phyloP scores from a whole-genome alignment of 495 filamentous ascomycete species.

The Podospora didyma region DNA sequence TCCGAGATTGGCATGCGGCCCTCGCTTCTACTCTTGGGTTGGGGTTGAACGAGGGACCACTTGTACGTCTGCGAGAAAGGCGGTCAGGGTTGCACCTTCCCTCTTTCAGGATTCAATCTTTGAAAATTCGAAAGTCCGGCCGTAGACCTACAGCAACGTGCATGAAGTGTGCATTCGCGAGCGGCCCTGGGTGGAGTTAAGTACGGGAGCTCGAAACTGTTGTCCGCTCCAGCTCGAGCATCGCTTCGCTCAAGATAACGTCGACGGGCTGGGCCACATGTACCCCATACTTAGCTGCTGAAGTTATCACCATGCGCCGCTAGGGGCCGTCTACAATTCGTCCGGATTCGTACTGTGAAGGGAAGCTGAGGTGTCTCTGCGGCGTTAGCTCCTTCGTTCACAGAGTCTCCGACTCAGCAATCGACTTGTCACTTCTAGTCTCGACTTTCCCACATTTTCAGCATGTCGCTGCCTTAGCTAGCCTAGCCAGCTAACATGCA shows the following conservation, averaged over 20 bases:
- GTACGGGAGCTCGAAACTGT: background rate
- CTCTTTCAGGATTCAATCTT: constrained; percentile 6
- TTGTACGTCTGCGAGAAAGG: constrained; percentile 20
- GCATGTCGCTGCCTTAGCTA: too few relatives aligned
- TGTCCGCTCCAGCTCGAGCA: too few relatives aligned
- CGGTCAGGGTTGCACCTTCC: constrained; percentile 22
- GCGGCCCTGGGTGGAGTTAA: background rate
- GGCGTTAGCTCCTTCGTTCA: too few relatives aligned
- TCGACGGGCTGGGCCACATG: background rate
- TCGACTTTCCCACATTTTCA: too few relatives aligned
- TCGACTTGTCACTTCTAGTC: too few relatives aligned
- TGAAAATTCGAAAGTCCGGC: constrained; percentile 2
- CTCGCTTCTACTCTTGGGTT: constrained; percentile 12
- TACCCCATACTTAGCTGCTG: too few relatives aligned
- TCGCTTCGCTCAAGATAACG: background rate
- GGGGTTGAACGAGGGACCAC: constrained; percentile 13
- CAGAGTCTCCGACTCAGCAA: too few relatives aligned
- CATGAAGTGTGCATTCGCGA: constrained; percentile 8
- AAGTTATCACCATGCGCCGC: too few relatives aligned
- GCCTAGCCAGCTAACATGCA: background rate
- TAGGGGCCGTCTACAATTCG: too few relatives aligned
- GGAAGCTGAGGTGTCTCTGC: too few relatives aligned
- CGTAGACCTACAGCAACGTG: constrained; percentile 19
- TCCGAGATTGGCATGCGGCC: constrained; percentile 3
- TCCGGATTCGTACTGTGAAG: too few relatives aligned